Evolutionary conservation across 352 stramenopile genomes (phyloP).

Genomic region (Peronospora destructor): DNA sequence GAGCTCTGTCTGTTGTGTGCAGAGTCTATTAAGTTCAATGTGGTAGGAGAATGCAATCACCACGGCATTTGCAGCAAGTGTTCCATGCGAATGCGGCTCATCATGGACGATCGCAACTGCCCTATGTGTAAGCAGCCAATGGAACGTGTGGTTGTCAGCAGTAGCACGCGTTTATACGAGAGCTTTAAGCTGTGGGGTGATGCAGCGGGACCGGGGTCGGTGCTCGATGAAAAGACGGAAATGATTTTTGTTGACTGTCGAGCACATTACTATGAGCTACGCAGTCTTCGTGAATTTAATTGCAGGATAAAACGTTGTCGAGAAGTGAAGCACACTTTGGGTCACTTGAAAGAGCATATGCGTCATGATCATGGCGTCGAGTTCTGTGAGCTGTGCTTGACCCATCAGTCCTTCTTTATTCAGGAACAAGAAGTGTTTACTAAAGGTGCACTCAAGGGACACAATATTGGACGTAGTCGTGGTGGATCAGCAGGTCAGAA

Average conservation of each 20-base stretch:
- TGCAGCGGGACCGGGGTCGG: slow-evolving; percentile 46
- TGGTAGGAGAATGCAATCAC: slow-evolving; percentile 75
- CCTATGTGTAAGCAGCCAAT: slow-evolving; percentile 75
- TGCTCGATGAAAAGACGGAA: slow-evolving; percentile 63
- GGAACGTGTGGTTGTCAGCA: slow-evolving; percentile 62
- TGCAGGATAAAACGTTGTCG: slow-evolving; percentile 61
- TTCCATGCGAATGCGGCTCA: slow-evolving; percentile 70
- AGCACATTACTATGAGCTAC: slow-evolving; percentile 50
- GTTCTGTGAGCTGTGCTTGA: slow-evolving; percentile 74
- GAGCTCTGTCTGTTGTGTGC: slow-evolving; percentile 64
- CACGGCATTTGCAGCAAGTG: slow-evolving; percentile 77
- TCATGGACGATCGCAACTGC: slow-evolving; percentile 73
- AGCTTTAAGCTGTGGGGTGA: slow-evolving; percentile 78
- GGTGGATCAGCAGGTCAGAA: slow-evolving; percentile 32
- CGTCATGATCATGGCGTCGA: slow-evolving; percentile 52
- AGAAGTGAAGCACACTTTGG: slow-evolving; percentile 43
- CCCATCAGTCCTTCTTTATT: slow-evolving; percentile 74
- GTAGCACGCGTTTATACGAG: slow-evolving; percentile 36
- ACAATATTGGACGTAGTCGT: slow-evolving; percentile 51
- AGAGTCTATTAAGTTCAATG: slow-evolving; percentile 60
- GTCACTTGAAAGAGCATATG: slow-evolving; percentile 66
- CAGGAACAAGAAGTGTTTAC: slow-evolving; percentile 77
- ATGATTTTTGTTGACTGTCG: slow-evolving; percentile 76
- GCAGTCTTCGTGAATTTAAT: slow-evolving; percentile 48
- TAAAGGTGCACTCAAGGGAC: slow-evolving; percentile 56